Evolutionary conservation across 108 stramenopile species (phyloP), one percentile per base, ranked within the genome.

Genomic region (Skeletonema marinoi): DNA sequence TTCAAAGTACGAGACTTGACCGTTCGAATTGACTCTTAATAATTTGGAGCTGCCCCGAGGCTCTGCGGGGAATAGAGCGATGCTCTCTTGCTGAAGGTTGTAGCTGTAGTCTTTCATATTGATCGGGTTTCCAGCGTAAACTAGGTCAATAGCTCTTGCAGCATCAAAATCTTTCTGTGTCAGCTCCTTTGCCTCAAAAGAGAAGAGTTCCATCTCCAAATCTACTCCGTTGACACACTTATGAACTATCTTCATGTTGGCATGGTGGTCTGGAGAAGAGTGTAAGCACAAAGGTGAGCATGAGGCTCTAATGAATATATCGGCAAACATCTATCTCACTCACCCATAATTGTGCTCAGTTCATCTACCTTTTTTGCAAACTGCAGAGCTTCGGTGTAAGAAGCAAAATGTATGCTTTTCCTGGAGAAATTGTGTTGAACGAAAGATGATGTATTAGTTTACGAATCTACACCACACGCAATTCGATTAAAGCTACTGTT

Each of bases 141-240:
- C 35, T 11, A 74, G 32, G 66, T 79, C 61, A 44, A 77, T 71
- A 32, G 60, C 73, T 48, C 60, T 51, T 39, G 73, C 74, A 31
- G 84, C 84, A 30, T 77, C 80, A 63, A 66, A 80, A 38, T 85
- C 84, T 72, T 85, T 85, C 6, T 81, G 75, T 0, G 84, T 85
- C 21, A 85, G 32, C 17, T 81, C 70, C 11, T 81, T 85, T 19
- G 84, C 84, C 32, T 85, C 84, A 29, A 71, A 85, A 17, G 79
- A 68, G 65, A 85, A 85, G 51, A 80, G 76, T 44, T 73, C 65
- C 64, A 86, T 17, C 14, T 63, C 59, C 12, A 86, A 63, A 31
- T 83, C 78, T 17, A 83, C 82, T 6, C 85, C 85, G 44, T 83
- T 31, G 6, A 74, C 78, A 31, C 85, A 86, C 30, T 83, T 66